These are phyloP conservation scores for Pyronema domesticum DNA, from an alignment of 495 filamentous ascomycete genomes.

Conservation along the genomic window DNA sequence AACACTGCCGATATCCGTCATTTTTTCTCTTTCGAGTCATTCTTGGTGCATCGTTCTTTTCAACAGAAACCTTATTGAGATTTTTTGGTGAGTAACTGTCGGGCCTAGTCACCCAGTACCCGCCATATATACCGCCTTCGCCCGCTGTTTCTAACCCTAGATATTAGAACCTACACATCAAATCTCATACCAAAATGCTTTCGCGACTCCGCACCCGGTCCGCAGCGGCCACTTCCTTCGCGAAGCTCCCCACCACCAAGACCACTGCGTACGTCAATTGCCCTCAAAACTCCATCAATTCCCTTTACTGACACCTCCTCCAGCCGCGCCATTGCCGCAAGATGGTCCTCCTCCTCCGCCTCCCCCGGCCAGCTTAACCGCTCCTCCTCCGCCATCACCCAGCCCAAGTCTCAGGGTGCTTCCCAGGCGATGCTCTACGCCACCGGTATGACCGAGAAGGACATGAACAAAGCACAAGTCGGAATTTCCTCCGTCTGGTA, in stretches of 20 bases:
- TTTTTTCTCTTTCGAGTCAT: no score
- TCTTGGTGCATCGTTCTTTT: no score
- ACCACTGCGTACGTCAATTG: background rate
- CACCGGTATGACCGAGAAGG: slow-evolving; percentile 62
- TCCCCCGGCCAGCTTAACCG: slow-evolving; percentile 42
- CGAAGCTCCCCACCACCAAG: background rate
- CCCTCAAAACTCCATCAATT: background rate
- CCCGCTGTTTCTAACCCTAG: no score
- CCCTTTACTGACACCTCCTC: background rate
- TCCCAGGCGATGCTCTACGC: slow-evolving; percentile 96
- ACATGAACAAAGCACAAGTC: slow-evolving; percentile 88
- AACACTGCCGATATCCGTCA: no score
- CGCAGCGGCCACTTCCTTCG: background rate
- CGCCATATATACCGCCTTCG: no score
- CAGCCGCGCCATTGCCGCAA: background rate
- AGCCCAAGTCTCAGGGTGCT: slow-evolving; percentile 91
- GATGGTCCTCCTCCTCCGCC: slow-evolving; percentile 1
- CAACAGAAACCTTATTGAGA: no score
- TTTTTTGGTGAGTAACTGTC: no score
- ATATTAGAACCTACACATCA: background rate
- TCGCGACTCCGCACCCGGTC: background rate
- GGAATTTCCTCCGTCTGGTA: slow-evolving; percentile 90
- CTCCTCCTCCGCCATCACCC: slow-evolving; percentile 66
- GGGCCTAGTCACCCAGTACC: no score
- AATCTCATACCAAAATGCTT: slow-evolving; percentile 1